A percentile compares a stretch with the other conserved stretches of the same genome.
Evolutionary conservation across 2,329 filamentous ascomycete genomes (phyloP).

Genomic region (Colletotrichum truncatum): DNA sequence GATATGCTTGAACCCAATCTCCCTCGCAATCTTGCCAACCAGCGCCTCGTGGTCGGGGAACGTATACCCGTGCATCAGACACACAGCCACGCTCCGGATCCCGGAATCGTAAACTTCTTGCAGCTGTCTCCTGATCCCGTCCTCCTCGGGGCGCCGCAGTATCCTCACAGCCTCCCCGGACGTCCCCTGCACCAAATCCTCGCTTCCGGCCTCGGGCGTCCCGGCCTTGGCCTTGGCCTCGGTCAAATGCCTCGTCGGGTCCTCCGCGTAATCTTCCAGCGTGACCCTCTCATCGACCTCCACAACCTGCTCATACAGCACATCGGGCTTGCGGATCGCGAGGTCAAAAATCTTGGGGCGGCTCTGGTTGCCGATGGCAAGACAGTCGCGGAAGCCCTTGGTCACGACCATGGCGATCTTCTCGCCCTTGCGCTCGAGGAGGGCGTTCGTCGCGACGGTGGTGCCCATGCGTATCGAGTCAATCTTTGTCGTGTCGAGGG

Average conservation of each 20-base stretch:
- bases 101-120: conserved; percentile 72
- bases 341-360: conserved; percentile 92
- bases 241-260: conserved; percentile 71
- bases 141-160: conserved; percentile 62
- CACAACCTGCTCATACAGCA: conserved; percentile 85
- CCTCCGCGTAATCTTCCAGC: conserved; percentile 90
- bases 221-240: conserved; percentile 64
- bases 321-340: conserved; percentile 86
- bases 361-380: conserved; percentile 90
- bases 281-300: conserved; percentile 93
- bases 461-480: conserved; percentile 96
- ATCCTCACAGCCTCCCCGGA: conserved; percentile 76
- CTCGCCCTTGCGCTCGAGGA: conserved; percentile 91
- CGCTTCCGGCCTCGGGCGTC: conserved; percentile 53
- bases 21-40: conserved; percentile 77
- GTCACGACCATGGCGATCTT: conserved; percentile 88
- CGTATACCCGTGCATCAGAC: conserved; percentile 91
- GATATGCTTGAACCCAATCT: conserved; percentile 86
- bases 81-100: conserved; percentile 86
- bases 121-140: conserved; percentile 62
- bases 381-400: conserved; percentile 86
- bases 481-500: conserved; percentile 83
- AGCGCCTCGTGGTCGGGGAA: conserved; percentile 87
- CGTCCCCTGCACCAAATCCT: conserved; percentile 72
- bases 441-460: conserved; percentile 91